A percentile compares a stretch with the other conserved stretches of the same genome.
Conservation (phyloP, 768 basidiomycete species). For the Phaeotremella skinneri region DNA sequence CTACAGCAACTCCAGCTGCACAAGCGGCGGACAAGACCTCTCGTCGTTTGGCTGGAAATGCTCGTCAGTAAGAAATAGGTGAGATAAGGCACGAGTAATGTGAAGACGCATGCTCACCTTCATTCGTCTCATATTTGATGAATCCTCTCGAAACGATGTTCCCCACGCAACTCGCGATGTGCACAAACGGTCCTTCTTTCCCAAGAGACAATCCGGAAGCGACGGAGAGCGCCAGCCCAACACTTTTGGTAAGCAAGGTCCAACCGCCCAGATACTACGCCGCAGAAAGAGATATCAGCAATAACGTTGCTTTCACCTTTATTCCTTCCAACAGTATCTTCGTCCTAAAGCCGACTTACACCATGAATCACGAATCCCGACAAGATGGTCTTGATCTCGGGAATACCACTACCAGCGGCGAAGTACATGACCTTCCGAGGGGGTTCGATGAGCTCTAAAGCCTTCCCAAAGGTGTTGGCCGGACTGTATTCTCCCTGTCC, state of each 20-base stretch:
- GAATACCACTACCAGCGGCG: slow-evolving; percentile 92
- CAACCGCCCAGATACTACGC: slow-evolving; percentile 79
- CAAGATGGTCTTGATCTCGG: slow-evolving; percentile 71
- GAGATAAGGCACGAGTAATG: slow-evolving; percentile 7
- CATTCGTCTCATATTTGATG: slow-evolving; percentile 89
- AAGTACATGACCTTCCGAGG: slow-evolving; percentile 75
- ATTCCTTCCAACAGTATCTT: too few species aligned
- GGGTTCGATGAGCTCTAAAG: slow-evolving; percentile 16
- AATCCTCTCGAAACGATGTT: slow-evolving; percentile 87
- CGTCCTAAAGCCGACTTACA: slow-evolving; percentile 4
- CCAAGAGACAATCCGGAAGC: slow-evolving; percentile 87
- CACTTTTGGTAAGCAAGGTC: slow-evolving; percentile 81
- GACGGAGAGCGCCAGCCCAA: slow-evolving; percentile 85
- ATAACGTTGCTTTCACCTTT: too few species aligned
- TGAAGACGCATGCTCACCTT: slow-evolving; percentile 59
- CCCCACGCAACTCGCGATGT: slow-evolving; percentile 86
- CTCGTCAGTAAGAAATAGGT: slow-evolving; percentile 6
- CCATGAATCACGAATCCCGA: slow-evolving; percentile 94
- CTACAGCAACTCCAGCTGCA: slow-evolving; percentile 86
- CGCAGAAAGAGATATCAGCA: too few species aligned
- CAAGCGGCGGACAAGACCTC: slow-evolving; percentile 94
- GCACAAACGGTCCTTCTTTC: slow-evolving; percentile 87
- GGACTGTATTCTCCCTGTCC: slow-evolving; percentile 12
- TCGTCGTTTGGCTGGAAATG: slow-evolving; percentile 71
- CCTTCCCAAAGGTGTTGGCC: slow-evolving; percentile 14